Conservation (phyloP, 148 eudicot species). For the Rhododendron henanense region DNA sequence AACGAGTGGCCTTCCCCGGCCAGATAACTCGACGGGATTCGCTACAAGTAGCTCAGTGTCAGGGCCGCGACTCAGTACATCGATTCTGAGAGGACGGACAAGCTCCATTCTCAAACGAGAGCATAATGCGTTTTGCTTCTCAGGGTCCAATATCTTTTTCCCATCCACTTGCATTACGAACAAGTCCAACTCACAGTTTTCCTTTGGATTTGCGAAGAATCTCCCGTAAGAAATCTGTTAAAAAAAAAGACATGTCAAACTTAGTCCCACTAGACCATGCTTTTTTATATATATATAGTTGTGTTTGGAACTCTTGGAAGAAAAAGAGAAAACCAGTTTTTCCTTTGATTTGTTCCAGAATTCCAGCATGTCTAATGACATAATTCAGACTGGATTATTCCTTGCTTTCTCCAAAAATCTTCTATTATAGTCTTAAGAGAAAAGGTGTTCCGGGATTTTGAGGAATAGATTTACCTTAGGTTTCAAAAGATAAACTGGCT, state of each 20-base stretch:
- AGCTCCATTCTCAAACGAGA: conserved; percentile 47
- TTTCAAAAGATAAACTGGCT: neutral
- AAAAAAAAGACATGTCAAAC: neutral
- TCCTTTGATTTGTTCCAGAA: neutral
- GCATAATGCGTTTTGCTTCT: conserved; percentile 43
- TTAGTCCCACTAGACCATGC: neutral
- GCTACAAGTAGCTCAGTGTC: conserved; percentile 63
- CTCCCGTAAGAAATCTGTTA: conserved; percentile 54
- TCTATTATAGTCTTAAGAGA: neutral
- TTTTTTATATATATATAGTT: neutral
- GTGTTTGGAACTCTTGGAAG: neutral
- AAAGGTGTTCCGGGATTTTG: neutral
- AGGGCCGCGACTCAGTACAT: conserved; percentile 61
- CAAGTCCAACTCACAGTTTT: conserved; percentile 48
- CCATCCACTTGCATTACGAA: conserved; percentile 58
- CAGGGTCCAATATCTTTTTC: conserved; percentile 50
- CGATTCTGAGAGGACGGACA: conserved; percentile 41
- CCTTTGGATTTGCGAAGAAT: conserved; percentile 33
- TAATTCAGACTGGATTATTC: neutral
- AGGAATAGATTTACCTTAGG: neutral
- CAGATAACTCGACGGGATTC: conserved; percentile 61
- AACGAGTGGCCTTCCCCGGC: conserved; percentile 61
- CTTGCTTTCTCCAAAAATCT: neutral
- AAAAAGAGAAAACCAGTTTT: neutral
- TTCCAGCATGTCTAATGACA: neutral